A percentile compares a stretch with the other conserved stretches of the same genome.
Conservation (phyloP, 768 basidiomycete species). For the Phanerochaete sordida region DNA sequence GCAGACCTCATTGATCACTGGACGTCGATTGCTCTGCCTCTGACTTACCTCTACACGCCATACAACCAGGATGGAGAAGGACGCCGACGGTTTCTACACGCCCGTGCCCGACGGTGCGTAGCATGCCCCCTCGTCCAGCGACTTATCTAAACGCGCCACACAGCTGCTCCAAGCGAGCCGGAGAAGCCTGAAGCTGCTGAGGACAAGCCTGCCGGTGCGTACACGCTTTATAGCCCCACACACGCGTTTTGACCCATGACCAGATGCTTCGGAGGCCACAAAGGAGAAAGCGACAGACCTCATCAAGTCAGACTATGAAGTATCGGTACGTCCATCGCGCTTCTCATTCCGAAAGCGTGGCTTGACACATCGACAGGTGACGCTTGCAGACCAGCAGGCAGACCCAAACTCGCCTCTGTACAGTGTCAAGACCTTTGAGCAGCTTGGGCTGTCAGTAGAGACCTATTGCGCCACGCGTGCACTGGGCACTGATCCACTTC, state of each 20-base stretch:
- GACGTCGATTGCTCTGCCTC: neutral
- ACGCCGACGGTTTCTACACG: conserved; percentile 77
- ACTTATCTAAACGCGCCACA: neutral
- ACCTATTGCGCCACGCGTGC: neutral
- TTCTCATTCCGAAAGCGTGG: neutral
- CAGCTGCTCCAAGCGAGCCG: neutral
- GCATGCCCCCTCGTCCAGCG: neutral
- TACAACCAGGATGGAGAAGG: conserved; percentile 53
- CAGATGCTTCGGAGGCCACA: no score
- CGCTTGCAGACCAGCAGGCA: conserved; percentile 92
- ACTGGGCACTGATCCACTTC: neutral
- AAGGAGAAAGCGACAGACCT: conserved; percentile 43
- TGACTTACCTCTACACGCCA: neutral
- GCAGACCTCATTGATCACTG: neutral
- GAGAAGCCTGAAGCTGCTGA: neutral
- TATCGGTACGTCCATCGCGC: conserved; percentile 48
- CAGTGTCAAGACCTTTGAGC: conserved; percentile 92
- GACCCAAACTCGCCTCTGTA: conserved; percentile 95
- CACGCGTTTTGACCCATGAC: neutral
- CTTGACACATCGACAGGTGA: conserved; percentile 56
- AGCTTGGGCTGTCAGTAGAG: conserved; percentile 81
- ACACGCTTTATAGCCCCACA: neutral
- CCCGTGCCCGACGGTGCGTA: conserved; percentile 23
- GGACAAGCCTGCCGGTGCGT: neutral
- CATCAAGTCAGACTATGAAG: conserved; percentile 79